Percentiles rank a stretch among this genome's conserved stretches.
phyloP scores from a whole-genome alignment of 2,329 filamentous ascomycete species.

The Xylaria sp. region DNA sequence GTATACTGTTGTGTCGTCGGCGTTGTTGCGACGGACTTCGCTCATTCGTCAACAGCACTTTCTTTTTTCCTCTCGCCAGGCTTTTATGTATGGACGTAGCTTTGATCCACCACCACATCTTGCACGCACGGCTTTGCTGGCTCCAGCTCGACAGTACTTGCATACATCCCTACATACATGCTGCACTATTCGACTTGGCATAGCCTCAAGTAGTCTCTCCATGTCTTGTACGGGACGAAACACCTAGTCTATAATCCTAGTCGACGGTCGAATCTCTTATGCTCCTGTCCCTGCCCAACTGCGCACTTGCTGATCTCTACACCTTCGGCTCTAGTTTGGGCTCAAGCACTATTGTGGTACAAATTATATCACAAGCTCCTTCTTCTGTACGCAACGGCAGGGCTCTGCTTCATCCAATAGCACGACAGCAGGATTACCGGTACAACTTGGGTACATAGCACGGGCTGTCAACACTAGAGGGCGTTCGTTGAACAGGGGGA shows the following conservation, averaged over 20 bases:
- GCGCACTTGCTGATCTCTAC: constrained; percentile 32
- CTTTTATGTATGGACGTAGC: constrained; percentile 3
- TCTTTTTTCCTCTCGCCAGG: constrained; percentile 21
- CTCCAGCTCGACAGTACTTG: constrained; percentile 19
- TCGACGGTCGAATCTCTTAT: constrained; percentile 24
- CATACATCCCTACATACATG: constrained; percentile 4
- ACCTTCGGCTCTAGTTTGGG: constrained; percentile 31
- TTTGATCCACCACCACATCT: constrained; percentile 19
- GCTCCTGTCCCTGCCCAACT: constrained; percentile 35
- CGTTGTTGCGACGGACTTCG: constrained; percentile 7
- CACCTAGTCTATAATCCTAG: constrained; percentile 22
- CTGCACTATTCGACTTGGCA: constrained; percentile 3
- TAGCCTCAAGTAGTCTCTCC: constrained; percentile 13
- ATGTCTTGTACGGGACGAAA: background rate
- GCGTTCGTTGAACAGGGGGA: constrained; percentile 26
- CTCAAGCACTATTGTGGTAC: constrained; percentile 31
- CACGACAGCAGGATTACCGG: constrained; percentile 11
- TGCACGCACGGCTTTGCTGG: constrained; percentile 21
- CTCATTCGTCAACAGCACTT: constrained; percentile 22
- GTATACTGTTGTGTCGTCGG: constrained; percentile 14
- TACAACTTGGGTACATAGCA: constrained; percentile 17
- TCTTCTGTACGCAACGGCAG: constrained; percentile 7
- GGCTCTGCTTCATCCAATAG: constrained; percentile 28
- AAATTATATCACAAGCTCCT: constrained; percentile 27
- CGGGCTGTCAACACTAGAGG: constrained; percentile 14